Evolutionary conservation across 257 asterid genomes (phyloP), one percentile per base, ranked within the genome.

Genomic region (Verbascum thapsus): DNA sequence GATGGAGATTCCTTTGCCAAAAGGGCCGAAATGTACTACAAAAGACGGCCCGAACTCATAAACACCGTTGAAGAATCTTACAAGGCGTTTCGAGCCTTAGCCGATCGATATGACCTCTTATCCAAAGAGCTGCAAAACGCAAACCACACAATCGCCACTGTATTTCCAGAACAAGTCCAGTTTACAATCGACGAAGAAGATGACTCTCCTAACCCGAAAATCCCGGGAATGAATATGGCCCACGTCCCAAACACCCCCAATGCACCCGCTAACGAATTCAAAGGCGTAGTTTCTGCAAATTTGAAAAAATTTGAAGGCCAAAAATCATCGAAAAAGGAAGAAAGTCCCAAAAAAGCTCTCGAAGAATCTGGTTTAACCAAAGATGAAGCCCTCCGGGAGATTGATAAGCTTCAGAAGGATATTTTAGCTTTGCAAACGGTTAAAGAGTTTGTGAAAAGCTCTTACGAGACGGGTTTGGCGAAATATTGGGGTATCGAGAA

Each of bases 1-100:
- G 97, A 89, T 17, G 99, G 97, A 3, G 99, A 92, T 66, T 87
- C 99, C 10, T 92, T 92, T 52, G 90, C 91, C 8, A 82, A 82
- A 73, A 76, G 95, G 66, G 99, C 99, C 0, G 99, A 92, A 66
- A 92, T 89, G 99, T 92, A 89, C 77, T 92, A 92, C 82, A 81
- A 76, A 75, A 75, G 82, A 48, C 67, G 99, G 79, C 99, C 99
- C 7, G 97, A 92, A 81, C 86, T 92, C 61, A 74, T 85, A 23
- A 67, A 16, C 66, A 62, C 80, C 4, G 95, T 92, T 2, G 99
- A 89, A 65, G 99, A 92, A 72, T 78, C 87, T 1, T 84, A 80
- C 68, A 83, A 83, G 39, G 82, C 86, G 5, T 92, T 78, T 64
- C 78, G 88, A 5, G 73, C 95, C 16, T 65, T 92, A 18, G 99